These are phyloP conservation scores for Cadophora malorum DNA, from an alignment of 2,329 filamentous ascomycete species.

Conservation along the genomic window DNA sequence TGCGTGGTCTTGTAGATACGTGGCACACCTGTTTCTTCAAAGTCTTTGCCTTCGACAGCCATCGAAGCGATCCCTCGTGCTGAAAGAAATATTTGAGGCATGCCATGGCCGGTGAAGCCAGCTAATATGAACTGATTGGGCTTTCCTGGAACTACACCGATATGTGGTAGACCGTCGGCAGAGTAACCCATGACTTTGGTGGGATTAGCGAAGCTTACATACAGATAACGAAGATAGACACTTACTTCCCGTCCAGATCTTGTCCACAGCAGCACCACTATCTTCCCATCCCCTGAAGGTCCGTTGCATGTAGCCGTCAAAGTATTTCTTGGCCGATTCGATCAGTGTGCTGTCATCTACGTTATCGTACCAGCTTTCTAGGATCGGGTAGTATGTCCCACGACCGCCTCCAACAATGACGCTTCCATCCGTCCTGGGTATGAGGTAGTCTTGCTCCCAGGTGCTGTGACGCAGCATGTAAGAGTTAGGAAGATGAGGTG, in stretches of 20 bases:
- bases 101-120: slow-evolving; percentile 58
- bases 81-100: slow-evolving; percentile 52
- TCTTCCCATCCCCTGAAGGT: slow-evolving; percentile 57
- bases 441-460: slow-evolving; percentile 58
- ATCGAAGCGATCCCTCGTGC: slow-evolving; percentile 51
- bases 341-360: slow-evolving; percentile 54
- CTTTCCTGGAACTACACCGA: slow-evolving; percentile 51
- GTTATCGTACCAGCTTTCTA: slow-evolving; percentile 52
- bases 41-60: slow-evolving; percentile 42
- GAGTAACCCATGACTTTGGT: slow-evolving; percentile 48
- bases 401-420: slow-evolving; percentile 50
- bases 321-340: slow-evolving; percentile 51
- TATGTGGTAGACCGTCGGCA: slow-evolving; percentile 49
- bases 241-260: slow-evolving; percentile 29
- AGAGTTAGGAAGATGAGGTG: slow-evolving; percentile 44
- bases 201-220: neutral
- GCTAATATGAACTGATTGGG: slow-evolving; percentile 51
- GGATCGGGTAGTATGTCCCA: slow-evolving; percentile 34
- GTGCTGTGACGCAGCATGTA: slow-evolving; percentile 56
- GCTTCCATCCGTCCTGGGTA: slow-evolving; percentile 40
- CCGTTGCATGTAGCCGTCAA: slow-evolving; percentile 55
- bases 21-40: slow-evolving; percentile 48
- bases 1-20: slow-evolving; percentile 37
- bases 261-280: slow-evolving; percentile 46
- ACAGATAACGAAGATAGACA: neutral